Percentiles rank a stretch among this genome's conserved stretches.
Conservation (phyloP, 2,329 filamentous ascomycete species). For the Hypoxylon sp. region DNA sequence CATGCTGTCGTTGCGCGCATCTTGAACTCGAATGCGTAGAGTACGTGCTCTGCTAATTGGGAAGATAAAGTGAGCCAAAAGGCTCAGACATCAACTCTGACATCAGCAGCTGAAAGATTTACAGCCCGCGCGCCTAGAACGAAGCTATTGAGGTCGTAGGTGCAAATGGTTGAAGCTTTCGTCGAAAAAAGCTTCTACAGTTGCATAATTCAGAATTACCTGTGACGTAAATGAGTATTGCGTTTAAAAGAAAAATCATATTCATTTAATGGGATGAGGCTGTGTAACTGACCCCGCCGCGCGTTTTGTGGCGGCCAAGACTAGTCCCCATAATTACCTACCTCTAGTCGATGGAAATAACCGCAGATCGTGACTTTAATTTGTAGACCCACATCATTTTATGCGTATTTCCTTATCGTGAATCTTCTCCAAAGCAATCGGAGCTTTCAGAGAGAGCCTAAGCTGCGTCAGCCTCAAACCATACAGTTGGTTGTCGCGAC, state of each 20-base stretch:
- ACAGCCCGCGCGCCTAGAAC: neutral
- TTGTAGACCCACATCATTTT: neutral
- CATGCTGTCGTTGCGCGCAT: constrained; percentile 59
- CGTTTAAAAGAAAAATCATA: neutral
- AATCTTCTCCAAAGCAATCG: neutral
- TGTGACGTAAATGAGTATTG: neutral
- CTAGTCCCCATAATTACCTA: constrained; percentile 8
- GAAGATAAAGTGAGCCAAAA: constrained; percentile 43
- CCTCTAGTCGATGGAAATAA: constrained; percentile 2
- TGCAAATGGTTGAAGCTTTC: constrained; percentile 20
- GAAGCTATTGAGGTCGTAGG: constrained; percentile 14
- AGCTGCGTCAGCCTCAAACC: constrained; percentile 35
- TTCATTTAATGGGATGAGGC: constrained; percentile 7
- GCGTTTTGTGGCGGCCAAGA: constrained; percentile 30
- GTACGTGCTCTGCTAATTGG: constrained; percentile 18
- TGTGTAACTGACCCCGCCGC: too few species aligned
- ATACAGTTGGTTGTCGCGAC: too few species aligned
- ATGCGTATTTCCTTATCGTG: constrained; percentile 12
- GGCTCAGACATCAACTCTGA: constrained; percentile 44
- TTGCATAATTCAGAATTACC: constrained; percentile 5
- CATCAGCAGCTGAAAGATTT: constrained; percentile 37
- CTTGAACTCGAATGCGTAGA: constrained; percentile 31
- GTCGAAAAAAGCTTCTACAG: constrained; percentile 23
- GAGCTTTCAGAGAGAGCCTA: constrained; percentile 19
- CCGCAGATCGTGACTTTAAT: constrained; percentile 1